phyloP scores from a whole-genome alignment of 768 basidiomycete genomes.

The Russula vinacea region DNA sequence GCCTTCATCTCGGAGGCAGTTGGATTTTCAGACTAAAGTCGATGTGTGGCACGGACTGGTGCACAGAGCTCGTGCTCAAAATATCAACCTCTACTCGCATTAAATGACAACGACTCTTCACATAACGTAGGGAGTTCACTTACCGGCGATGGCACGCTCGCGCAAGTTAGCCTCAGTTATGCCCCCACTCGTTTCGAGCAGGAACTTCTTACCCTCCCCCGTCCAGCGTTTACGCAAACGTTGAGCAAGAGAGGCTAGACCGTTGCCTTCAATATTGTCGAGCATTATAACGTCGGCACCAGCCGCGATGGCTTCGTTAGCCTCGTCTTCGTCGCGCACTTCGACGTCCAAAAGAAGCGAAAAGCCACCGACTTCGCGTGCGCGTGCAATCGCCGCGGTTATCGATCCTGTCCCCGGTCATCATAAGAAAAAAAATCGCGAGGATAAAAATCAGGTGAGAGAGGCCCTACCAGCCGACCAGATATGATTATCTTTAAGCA shows the following conservation, averaged over 20 bases:
- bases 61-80: conserved; percentile 83
- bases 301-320: conserved; percentile 94
- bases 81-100: conserved; percentile 76
- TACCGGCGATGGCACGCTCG: conserved; percentile 79
- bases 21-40: conserved; percentile 61
- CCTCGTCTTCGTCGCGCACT: conserved; percentile 83
- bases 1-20: not conserved
- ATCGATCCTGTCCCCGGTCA: not conserved
- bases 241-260: conserved; percentile 64
- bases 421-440: conserved; percentile 39
- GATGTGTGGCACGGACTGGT: conserved; percentile 70
- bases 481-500: conserved; percentile 99
- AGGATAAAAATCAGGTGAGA: not conserved
- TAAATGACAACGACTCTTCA: conserved; percentile 35
- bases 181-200: conserved; percentile 92
- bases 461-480: conserved; percentile 81
- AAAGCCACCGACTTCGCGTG: conserved; percentile 90
- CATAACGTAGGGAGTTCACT: conserved; percentile 32
- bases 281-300: conserved; percentile 88
- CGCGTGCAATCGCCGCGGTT: conserved; percentile 34
- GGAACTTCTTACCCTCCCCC: conserved; percentile 69
- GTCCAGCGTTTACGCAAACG: conserved; percentile 76
- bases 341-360: conserved; percentile 86
- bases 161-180: conserved; percentile 86
- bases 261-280: conserved; percentile 59